Conservation (phyloP, 306 rosid genomes). For the Rosa chinensis region DNA sequence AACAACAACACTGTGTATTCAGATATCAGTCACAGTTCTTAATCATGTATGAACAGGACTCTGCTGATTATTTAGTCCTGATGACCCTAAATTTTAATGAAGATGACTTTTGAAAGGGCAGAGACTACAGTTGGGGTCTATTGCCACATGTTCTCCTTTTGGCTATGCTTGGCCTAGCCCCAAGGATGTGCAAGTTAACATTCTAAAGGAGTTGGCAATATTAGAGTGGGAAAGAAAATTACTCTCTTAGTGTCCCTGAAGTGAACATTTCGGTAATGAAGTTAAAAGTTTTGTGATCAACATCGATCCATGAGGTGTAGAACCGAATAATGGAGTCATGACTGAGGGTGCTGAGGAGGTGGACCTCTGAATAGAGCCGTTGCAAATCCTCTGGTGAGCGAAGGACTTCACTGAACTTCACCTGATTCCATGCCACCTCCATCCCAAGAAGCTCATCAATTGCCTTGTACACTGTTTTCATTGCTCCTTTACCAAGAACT, state of each 20-base stretch:
- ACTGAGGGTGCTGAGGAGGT: conserved; percentile 82
- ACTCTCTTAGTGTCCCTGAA: conserved; percentile 89
- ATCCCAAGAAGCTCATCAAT: conserved; percentile 78
- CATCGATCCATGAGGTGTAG: conserved; percentile 83
- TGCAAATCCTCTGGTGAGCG: conserved; percentile 71
- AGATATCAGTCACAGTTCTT: background rate
- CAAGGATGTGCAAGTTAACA: conserved; percentile 2
- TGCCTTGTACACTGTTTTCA: conserved; percentile 88
- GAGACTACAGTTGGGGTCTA: background rate
- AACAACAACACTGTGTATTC: background rate
- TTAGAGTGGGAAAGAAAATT: conserved; percentile 22
- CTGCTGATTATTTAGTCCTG: background rate
- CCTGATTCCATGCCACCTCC: conserved; percentile 95
- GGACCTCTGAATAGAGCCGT: conserved; percentile 91
- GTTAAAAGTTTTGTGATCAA: conserved; percentile 68
- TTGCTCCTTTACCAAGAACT: conserved; percentile 89
- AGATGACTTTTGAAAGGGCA: background rate
- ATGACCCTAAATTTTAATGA: background rate
- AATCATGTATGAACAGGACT: background rate
- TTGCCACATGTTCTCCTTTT: background rate
- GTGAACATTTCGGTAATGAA: conserved; percentile 88
- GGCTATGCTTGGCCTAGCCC: background rate
- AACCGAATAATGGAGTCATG: conserved; percentile 70
- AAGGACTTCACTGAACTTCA: conserved; percentile 65
- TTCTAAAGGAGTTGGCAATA: conserved; percentile 3